Base-by-base conservation (phyloP, 768 basidiomycete genomes). In the Cyclocybe cylindracea region DNA sequence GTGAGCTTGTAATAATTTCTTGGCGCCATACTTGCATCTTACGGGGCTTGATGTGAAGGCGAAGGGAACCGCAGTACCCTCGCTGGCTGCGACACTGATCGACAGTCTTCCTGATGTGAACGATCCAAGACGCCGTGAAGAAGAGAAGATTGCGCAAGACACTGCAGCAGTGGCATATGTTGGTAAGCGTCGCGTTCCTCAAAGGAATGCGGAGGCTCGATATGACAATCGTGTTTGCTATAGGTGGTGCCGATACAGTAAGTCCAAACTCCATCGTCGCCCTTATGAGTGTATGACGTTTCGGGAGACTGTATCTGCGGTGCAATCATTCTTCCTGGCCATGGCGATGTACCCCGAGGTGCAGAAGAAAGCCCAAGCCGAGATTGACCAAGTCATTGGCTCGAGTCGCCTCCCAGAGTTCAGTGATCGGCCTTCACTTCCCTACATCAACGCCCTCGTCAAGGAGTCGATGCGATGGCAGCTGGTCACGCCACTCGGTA, bases 301-400 rank as follows among this genome's bases (percentile, higher is more conserved):
- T 19, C 43, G 7, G 29, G 32, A 62, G 65, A 67, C 60, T 14
- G 49, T 66, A 32, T 55, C 66, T 7, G 45, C 58, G 0, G 60
- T 66, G 7, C 55, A 60, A 41, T 45, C 58, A 7, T 65, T 65
- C 31, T 59, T 65, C 36, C 56, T 66, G 41, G 62, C 60, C 14
- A 64, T 63, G 58, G 53, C 59, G 13, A 50, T 58, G 14, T 55
- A 62, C 36, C 64, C 64, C 5, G 61, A 66, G 1, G 56, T 63
- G 5, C 63, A 64, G 45, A 51, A 46, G 38, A 62, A 59, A 50
- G 64, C 65, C n/a, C 64, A 63, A 45, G 61, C 58, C 29, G 64
- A 67, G 37, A 39, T 66, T 6, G 63, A 66, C 41, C 31, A 54
- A 8, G 61, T 67, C 0, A 39, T 65, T 36, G 64, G 64, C 4